Evolutionary conservation across 352 stramenopile genomes (phyloP).

Genomic region (Phytophthora meadii): DNA sequence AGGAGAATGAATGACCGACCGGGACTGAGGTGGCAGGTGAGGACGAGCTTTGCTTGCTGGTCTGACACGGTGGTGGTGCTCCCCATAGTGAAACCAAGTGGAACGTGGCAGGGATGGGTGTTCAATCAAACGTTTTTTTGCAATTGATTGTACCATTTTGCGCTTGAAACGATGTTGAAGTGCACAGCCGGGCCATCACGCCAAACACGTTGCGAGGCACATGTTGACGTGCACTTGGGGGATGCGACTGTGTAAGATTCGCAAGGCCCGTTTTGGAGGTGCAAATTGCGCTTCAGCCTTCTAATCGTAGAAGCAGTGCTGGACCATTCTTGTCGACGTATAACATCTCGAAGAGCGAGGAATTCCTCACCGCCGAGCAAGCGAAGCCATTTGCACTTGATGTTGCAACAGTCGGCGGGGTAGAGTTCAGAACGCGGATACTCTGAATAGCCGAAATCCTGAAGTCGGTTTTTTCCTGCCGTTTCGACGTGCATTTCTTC

Average conservation of each 20-base stretch:
- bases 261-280: conserved; percentile 13
- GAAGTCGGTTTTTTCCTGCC: conserved; percentile 12
- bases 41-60: conserved; percentile 26
- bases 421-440: conserved; percentile 5
- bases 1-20: conserved; percentile 39
- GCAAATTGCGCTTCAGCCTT: conserved; percentile 20
- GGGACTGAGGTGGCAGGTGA: conserved; percentile 8
- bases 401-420: conserved; percentile 13
- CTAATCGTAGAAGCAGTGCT: neutral
- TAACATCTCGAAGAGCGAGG: conserved; percentile 4
- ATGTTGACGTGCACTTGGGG: conserved; percentile 28
- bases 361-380: conserved; percentile 10
- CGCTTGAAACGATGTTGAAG: conserved; percentile 27
- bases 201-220: conserved; percentile 21
- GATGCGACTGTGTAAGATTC: conserved; percentile 18
- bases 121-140: conserved; percentile 7
- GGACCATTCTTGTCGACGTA: neutral
- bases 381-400: neutral
- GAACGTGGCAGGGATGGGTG: conserved; percentile 9
- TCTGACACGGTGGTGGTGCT: conserved; percentile 9
- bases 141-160: conserved; percentile 13
- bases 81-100: conserved; percentile 19
- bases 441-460: conserved; percentile 16
- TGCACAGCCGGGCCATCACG: conserved; percentile 16
- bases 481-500: conserved; percentile 19